Conservation (phyloP, 768 basidiomycete genomes). For the Phaffia tasmanica region DNA sequence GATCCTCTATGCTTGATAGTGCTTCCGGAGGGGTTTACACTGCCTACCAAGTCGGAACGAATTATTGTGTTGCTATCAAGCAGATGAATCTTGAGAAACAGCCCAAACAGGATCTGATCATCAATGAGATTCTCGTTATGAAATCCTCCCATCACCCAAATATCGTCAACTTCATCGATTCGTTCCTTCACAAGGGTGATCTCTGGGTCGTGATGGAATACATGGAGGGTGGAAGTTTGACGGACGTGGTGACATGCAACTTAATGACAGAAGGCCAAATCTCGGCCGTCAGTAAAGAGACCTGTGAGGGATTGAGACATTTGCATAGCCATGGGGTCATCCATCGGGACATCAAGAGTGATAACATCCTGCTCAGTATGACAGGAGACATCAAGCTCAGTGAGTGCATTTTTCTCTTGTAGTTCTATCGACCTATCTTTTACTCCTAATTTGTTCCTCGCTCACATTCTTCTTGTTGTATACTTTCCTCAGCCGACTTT, state of each 20-base stretch:
- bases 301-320: constrained; percentile 83
- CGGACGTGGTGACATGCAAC: constrained; percentile 90
- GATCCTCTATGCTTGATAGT: constrained; percentile 40
- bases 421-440: not conserved
- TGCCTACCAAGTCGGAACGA: constrained; percentile 92
- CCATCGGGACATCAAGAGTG: constrained; percentile 97
- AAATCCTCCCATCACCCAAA: constrained; percentile 92
- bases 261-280: constrained; percentile 99
- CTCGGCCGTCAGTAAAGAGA: constrained; percentile 88
- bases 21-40: constrained; percentile 98
- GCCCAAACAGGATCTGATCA: constrained; percentile 98
- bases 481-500: constrained; percentile 36
- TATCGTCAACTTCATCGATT: constrained; percentile 98
- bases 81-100: constrained; percentile 99
- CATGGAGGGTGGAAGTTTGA: constrained; percentile 85
- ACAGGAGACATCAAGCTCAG: constrained; percentile 96
- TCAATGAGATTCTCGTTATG: constrained; percentile 99
- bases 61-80: constrained; percentile 92
- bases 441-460: not conserved
- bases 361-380: constrained; percentile 86
- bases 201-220: constrained; percentile 99
- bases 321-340: constrained; percentile 93
- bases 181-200: constrained; percentile 94
- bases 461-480: not conserved
- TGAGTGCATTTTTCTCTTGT: constrained; percentile 44